Percentiles rank a stretch among this genome's conserved stretches.
phyloP scores from a whole-genome alignment of 1,284 basidiomycete genomes.

The Phaffia rhodozyma region DNA sequence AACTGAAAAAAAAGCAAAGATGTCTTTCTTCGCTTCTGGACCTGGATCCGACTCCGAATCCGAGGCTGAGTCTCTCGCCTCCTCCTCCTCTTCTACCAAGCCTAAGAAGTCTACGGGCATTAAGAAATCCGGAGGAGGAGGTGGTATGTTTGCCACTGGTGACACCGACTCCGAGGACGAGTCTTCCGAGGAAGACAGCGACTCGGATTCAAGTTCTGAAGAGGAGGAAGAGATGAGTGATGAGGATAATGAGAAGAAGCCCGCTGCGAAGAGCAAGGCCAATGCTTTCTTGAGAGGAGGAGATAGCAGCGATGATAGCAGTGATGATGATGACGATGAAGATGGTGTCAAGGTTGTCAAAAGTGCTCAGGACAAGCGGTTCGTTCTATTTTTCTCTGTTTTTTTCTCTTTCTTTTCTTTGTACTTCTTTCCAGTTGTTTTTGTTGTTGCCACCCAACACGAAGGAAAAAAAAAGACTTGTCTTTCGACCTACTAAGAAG shows the following conservation, averaged over 20 bases:
- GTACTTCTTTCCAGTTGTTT: not conserved
- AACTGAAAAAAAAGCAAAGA: not conserved
- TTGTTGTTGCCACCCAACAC: not conserved
- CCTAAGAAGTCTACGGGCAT: not conserved
- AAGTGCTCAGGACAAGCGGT: slow-evolving; percentile 37
- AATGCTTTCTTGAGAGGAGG: slow-evolving; percentile 21
- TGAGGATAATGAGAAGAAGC: slow-evolving; percentile 11
- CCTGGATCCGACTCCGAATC: slow-evolving; percentile 16
- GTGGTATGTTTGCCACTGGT: slow-evolving; percentile 18
- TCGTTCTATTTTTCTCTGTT: slow-evolving; percentile 9
- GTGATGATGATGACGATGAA: slow-evolving; percentile 25
- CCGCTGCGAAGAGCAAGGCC: slow-evolving; percentile 21
- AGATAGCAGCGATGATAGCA: slow-evolving; percentile 20
- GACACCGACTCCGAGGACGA: slow-evolving; percentile 15
- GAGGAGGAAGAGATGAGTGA: slow-evolving; percentile 19
- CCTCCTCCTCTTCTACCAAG: not conserved
- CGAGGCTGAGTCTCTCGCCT: slow-evolving; percentile 12
- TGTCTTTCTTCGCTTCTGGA: slow-evolving; percentile 19
- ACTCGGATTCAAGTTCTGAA: slow-evolving; percentile 19
- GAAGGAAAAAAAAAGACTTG: no score
- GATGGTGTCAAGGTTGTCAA: slow-evolving; percentile 34
- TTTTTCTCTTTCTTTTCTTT: not conserved
- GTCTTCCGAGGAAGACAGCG: slow-evolving; percentile 17
- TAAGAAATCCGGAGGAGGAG: not conserved
- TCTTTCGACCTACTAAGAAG: not conserved